Evolutionary conservation across 139 green algal genomes (phyloP).

Genomic region (Asterochloris erici): DNA sequence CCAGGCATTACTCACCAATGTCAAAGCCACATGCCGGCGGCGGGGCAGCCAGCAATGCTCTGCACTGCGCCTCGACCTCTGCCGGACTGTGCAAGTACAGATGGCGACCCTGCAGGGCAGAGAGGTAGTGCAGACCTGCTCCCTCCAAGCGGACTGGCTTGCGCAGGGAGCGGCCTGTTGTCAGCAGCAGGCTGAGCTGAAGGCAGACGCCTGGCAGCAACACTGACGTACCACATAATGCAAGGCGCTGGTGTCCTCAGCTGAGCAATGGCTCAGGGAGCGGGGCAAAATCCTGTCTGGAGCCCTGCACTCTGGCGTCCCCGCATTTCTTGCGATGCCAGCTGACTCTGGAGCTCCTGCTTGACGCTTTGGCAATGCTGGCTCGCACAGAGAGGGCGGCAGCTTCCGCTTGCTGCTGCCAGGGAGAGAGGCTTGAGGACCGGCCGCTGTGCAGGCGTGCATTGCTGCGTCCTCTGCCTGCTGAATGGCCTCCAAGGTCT

Average conservation of each 20-base stretch:
- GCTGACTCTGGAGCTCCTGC: too few relatives aligned
- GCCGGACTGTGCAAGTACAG: constrained; percentile 9
- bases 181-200: too few relatives aligned
- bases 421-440: neutral
- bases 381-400: neutral
- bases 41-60: neutral
- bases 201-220: too few relatives aligned
- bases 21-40: constrained; percentile 39
- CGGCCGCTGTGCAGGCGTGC: too few relatives aligned
- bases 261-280: too few relatives aligned
- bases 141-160: neutral
- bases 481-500: neutral
- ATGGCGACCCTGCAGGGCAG: constrained; percentile 10
- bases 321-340: too few relatives aligned
- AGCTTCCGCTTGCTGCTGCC: constrained; percentile 12
- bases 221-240: too few relatives aligned
- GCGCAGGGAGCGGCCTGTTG: too few relatives aligned
- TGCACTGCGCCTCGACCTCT: constrained; percentile 19
- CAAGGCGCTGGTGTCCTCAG: too few relatives aligned
- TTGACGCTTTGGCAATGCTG: too few relatives aligned
- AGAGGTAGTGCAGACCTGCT: neutral
- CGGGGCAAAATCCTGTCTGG: too few relatives aligned
- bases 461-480: neutral
- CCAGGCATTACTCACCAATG: constrained; percentile 32
- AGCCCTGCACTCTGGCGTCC: too few relatives aligned